Percentiles rank a stretch among this genome's conserved stretches.
These are phyloP conservation scores for Colletotrichum gigasporum DNA, from an alignment of 2,329 filamentous ascomycete species.

Conservation along the genomic window DNA sequence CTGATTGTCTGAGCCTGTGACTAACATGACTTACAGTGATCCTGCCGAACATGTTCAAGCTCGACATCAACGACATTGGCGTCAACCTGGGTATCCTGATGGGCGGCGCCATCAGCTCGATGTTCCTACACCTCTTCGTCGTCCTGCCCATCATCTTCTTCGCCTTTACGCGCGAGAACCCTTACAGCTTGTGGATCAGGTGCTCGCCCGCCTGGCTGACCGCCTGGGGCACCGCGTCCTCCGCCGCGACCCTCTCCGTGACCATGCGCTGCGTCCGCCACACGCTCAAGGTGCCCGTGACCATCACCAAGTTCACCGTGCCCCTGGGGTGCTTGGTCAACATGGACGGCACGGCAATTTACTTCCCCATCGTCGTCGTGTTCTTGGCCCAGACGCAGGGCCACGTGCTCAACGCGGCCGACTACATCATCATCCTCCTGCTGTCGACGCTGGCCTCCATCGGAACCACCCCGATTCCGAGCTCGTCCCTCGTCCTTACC, in stretches of 20 bases:
- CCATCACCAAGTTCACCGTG: slow-evolving; percentile 54
- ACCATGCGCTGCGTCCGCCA: slow-evolving; percentile 53
- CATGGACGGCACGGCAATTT: slow-evolving; percentile 65
- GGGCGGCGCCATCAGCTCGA: slow-evolving; percentile 54
- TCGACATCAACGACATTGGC: slow-evolving; percentile 57
- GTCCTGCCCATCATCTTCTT: slow-evolving; percentile 55
- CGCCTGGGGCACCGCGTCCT: slow-evolving; percentile 63
- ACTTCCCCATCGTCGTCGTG: slow-evolving; percentile 62
- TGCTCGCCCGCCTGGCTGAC: slow-evolving; percentile 62
- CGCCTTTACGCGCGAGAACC: slow-evolving; percentile 52
- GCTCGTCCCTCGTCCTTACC: slow-evolving; percentile 59
- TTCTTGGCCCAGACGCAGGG: slow-evolving; percentile 62
- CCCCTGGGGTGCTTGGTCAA: slow-evolving; percentile 60
- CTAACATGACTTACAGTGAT: slow-evolving; percentile 39
- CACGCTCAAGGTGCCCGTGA: slow-evolving; percentile 49
- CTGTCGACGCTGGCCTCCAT: slow-evolving; percentile 62
- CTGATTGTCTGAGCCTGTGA: no score
- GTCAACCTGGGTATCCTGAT: slow-evolving; percentile 60
- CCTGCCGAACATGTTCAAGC: slow-evolving; percentile 59
- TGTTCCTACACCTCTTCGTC: slow-evolving; percentile 57
- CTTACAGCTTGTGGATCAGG: slow-evolving; percentile 57
- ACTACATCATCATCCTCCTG: slow-evolving; percentile 60
- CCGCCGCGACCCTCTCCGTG: slow-evolving; percentile 60
- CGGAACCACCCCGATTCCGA: slow-evolving; percentile 63
- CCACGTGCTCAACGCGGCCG: slow-evolving; percentile 48